These are phyloP conservation scores for Malassezia equina DNA, from an alignment of 1,284 basidiomycete species.

Conservation along the genomic window DNA sequence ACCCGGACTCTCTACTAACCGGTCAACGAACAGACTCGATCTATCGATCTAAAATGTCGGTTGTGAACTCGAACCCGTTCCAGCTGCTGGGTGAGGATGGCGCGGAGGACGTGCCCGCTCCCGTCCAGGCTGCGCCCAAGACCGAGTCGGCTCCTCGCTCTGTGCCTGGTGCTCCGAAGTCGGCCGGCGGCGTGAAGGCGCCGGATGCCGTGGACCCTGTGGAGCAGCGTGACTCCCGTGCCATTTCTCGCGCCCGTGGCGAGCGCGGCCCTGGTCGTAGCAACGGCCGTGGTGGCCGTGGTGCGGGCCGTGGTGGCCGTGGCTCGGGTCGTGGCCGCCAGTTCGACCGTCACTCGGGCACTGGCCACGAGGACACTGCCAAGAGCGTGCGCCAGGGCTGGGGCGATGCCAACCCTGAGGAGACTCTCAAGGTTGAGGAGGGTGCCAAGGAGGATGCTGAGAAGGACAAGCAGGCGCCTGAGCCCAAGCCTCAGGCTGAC, in stretches of 20 bases:
- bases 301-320: slow-evolving; percentile 56
- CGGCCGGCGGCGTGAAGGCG: slow-evolving; percentile 14
- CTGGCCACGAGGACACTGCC: slow-evolving; percentile 68
- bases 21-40: slow-evolving; percentile 1
- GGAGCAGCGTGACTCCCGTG: slow-evolving; percentile 25
- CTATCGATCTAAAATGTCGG: slow-evolving; percentile 32
- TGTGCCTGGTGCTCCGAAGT: slow-evolving; percentile 36
- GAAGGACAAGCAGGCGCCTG: slow-evolving; percentile 26
- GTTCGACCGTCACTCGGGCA: slow-evolving; percentile 70
- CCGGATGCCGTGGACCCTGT: slow-evolving; percentile 7
- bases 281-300: slow-evolving; percentile 56
- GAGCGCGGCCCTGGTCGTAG: slow-evolving; percentile 9
- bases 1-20: not conserved
- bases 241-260: slow-evolving; percentile 15
- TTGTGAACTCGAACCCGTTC: slow-evolving; percentile 48
- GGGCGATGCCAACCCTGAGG: slow-evolving; percentile 73
- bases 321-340: slow-evolving; percentile 54
- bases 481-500: slow-evolving; percentile 48
- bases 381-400: slow-evolving; percentile 85
- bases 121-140: slow-evolving; percentile 27
- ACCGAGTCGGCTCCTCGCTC: slow-evolving; percentile 28
- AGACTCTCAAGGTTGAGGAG: slow-evolving; percentile 65
- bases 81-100: slow-evolving; percentile 44
- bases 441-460: slow-evolving; percentile 18
- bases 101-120: slow-evolving; percentile 26